These are phyloP conservation scores for Vanrija sp. DNA, from an alignment of 1,284 basidiomycete species.

Conservation along the genomic window DNA sequence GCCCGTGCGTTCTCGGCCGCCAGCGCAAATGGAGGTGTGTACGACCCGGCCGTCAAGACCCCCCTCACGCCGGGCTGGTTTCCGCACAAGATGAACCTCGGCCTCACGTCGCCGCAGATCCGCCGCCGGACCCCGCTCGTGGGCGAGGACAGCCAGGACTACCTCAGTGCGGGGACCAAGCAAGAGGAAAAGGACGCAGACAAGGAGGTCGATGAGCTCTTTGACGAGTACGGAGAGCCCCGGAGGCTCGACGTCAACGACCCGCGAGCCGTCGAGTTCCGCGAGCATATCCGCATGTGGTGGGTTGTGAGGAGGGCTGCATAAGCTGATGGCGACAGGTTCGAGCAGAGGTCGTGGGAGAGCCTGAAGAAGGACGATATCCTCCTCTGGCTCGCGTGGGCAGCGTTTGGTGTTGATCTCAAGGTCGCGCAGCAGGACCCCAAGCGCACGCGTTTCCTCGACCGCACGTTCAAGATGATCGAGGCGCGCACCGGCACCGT, in stretches of 20 bases:
- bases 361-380: slow-evolving; percentile 64
- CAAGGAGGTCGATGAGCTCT: slow-evolving; percentile 16
- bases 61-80: background rate
- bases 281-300: slow-evolving; percentile 47
- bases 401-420: slow-evolving; percentile 65
- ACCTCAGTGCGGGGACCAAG: background rate
- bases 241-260: slow-evolving; percentile 30
- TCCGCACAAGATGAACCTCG: background rate
- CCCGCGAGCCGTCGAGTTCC: slow-evolving; percentile 43
- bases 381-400: slow-evolving; percentile 78
- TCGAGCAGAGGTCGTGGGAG: slow-evolving; percentile 69
- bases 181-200: slow-evolving; percentile 27
- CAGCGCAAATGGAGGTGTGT: background rate
- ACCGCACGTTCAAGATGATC: slow-evolving; percentile 60
- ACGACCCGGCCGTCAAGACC: background rate
- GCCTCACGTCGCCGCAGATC: too few species aligned
- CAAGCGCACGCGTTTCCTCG: slow-evolving; percentile 55
- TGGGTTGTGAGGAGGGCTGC: slow-evolving; percentile 16
- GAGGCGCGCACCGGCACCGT: slow-evolving; percentile 68
- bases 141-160: too few species aligned
- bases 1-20: slow-evolving; percentile 3
- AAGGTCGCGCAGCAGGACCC: slow-evolving; percentile 49
- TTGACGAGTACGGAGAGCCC: slow-evolving; percentile 11
- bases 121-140: too few species aligned
- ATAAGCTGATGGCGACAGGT: slow-evolving; percentile 54